Conservation (phyloP, 257 asterid species). For the Primulina tabacum region DNA sequence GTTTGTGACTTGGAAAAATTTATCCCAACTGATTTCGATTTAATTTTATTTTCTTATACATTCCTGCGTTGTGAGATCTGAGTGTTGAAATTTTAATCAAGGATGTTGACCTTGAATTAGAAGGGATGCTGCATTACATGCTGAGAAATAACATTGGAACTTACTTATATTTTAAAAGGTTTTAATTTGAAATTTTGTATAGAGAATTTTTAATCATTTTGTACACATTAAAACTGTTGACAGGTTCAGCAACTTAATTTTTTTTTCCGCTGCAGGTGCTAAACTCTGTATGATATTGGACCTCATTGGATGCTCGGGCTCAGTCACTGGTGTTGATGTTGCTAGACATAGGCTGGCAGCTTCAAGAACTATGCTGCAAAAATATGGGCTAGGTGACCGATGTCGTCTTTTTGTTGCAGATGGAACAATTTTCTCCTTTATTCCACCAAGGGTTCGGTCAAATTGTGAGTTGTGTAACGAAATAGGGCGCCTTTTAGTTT, state of each 20-base stretch:
- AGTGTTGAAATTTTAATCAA: constrained; percentile 30
- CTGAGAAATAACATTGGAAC: not conserved
- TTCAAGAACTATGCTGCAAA: constrained; percentile 79
- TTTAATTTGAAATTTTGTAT: too few relatives aligned
- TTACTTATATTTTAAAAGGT: too few relatives aligned
- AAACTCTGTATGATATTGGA: constrained; percentile 31
- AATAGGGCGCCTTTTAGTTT: constrained; percentile 10
- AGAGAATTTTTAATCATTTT: not conserved
- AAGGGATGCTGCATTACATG: constrained; percentile 15
- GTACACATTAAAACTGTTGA: too few relatives aligned
- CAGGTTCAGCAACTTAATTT: not conserved
- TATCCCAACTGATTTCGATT: constrained; percentile 12
- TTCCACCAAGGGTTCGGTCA: constrained; percentile 46
- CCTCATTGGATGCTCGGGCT: constrained; percentile 77
- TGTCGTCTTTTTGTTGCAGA: constrained; percentile 95
- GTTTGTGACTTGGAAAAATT: constrained; percentile 1
- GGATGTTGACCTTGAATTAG: not conserved
- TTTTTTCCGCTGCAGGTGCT: not conserved
- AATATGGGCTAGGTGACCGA: constrained; percentile 67
- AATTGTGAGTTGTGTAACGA: constrained; percentile 41
- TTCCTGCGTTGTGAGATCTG: not conserved
- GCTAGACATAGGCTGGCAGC: constrained; percentile 94
- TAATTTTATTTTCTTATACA: not conserved
- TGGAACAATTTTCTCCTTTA: constrained; percentile 76
- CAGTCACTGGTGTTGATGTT: constrained; percentile 86